phyloP scores from a whole-genome alignment of 2,329 filamentous ascomycete genomes.

The Lasiodiplodia sp. region DNA sequence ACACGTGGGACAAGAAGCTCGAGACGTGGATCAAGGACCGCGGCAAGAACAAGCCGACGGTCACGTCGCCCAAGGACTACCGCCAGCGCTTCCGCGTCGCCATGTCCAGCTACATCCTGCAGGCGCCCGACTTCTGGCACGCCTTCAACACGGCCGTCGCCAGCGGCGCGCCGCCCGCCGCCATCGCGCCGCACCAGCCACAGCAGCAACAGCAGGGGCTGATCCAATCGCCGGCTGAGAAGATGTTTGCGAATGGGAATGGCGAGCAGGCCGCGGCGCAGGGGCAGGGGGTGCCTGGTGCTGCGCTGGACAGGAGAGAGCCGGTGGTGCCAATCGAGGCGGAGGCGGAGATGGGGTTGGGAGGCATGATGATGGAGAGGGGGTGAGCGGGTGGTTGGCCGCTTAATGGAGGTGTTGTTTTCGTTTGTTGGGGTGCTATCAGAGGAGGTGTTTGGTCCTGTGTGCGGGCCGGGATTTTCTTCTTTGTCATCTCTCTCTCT shows the following conservation, averaged over 20 bases:
- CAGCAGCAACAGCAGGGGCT: not conserved
- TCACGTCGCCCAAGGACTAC: conserved; percentile 97
- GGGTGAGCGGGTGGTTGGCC: not conserved
- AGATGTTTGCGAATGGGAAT: not conserved
- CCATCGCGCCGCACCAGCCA: not conserved
- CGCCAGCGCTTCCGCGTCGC: conserved; percentile 94
- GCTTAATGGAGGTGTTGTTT: not conserved
- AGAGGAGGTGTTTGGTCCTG: not conserved
- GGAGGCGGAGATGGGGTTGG: conserved; percentile 17
- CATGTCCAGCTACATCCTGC: conserved; percentile 88
- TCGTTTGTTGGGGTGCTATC: not conserved
- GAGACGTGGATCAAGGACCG: conserved; percentile 99
- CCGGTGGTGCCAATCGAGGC: not conserved
- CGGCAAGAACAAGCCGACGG: conserved; percentile 86
- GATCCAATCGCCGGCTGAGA: not conserved
- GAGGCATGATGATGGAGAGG: conserved; percentile 11
- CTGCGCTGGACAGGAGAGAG: not conserved
- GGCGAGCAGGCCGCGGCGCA: not conserved
- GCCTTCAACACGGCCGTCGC: conserved; percentile 56
- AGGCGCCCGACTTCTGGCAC: conserved; percentile 79
- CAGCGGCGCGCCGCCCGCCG: not conserved
- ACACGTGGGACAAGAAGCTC: conserved; percentile 99
- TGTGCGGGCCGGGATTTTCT: not conserved
- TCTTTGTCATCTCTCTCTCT: not conserved
- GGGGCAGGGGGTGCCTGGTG: not conserved